Evolutionary conservation across 1,284 basidiomycete genomes (phyloP), one percentile per base, ranked within the genome.

Genomic region (Golubevia sp.): DNA sequence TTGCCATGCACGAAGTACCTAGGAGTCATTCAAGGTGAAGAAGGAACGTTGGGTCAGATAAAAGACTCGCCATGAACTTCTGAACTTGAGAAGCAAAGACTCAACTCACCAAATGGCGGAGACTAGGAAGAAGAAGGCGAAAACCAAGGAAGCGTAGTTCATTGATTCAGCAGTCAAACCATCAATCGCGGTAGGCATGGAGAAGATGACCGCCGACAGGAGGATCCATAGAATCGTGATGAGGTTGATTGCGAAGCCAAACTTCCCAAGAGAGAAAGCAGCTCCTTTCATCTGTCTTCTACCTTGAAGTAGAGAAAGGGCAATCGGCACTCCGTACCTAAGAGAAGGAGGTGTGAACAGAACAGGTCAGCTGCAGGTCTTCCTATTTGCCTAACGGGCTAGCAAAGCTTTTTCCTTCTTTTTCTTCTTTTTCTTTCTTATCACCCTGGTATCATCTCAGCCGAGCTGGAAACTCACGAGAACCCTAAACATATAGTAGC

Each of bases 121-220:
- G 44, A 85, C 80, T 21, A 73, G 56, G 20, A 79, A 74, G 61
- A 85, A 85, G 6, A 80, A 84, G 2, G 71, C 79, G 57, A 85
- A 82, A 8, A 85, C 38, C 38, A 26, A 75, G 73, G 18, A 61
- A 2, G 67, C 72, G 64, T 71, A 80, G 62, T 83, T 87, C 85
- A 86, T 86, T 11, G 79, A 84, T 8, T 63, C 57, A 0, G 84
- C 63, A 5, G 82, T 84, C 27, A 85, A 58, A 27, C 59, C 77
- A 8, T 82, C 79, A 25, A 85, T 79, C 4, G 84, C 84, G 1
- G 83, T 85, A 1, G 86, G 86, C 83, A 85, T 85, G 63, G 84
- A 85, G 76, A 86, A 86, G 26, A 86, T 74, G 56, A 85, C 74
- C 48, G 85, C 85, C 52, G 85, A 84, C 60, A 86, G 80, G 1